Evolutionary conservation across 1,284 basidiomycete species (phyloP).

Genomic region (Ustilago vetiveriae): DNA sequence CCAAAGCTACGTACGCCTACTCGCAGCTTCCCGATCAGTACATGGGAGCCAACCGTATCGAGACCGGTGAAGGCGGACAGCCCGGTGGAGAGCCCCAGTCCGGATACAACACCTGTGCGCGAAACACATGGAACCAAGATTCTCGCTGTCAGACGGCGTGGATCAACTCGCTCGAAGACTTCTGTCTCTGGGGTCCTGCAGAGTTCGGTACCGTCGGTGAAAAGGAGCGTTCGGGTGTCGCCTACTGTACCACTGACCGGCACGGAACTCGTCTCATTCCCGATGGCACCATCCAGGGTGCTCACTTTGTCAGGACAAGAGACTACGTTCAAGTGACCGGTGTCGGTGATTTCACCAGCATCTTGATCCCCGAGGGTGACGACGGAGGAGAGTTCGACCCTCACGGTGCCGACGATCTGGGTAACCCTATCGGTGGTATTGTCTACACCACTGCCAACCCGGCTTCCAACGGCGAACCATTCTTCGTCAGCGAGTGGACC

Average conservation of each 20-base stretch:
- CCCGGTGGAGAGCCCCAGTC: slow-evolving; percentile 46
- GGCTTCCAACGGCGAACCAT: slow-evolving; percentile 38
- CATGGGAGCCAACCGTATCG: slow-evolving; percentile 54
- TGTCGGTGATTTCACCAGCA: slow-evolving; percentile 51
- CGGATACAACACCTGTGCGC: slow-evolving; percentile 56
- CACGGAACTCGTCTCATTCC: slow-evolving; percentile 65
- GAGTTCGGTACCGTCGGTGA: slow-evolving; percentile 51
- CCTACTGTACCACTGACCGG: slow-evolving; percentile 62
- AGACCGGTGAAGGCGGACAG: slow-evolving; percentile 27
- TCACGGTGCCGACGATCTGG: slow-evolving; percentile 59
- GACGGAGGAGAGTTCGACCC: slow-evolving; percentile 63
- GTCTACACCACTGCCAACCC: slow-evolving; percentile 61
- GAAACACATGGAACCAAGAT: slow-evolving; percentile 50
- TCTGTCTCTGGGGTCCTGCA: slow-evolving; percentile 61
- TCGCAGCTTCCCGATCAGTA: slow-evolving; percentile 53
- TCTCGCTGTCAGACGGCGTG: slow-evolving; percentile 62
- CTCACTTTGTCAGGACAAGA: slow-evolving; percentile 61
- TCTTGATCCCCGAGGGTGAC: slow-evolving; percentile 49
- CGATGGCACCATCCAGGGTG: slow-evolving; percentile 59
- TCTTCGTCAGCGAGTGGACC: slow-evolving; percentile 52
- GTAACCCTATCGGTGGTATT: slow-evolving; percentile 61
- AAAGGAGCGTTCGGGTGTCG: slow-evolving; percentile 57
- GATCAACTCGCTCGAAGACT: slow-evolving; percentile 61
- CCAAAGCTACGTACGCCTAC: slow-evolving; percentile 55
- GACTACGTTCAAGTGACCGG: slow-evolving; percentile 64